A percentile compares a stretch with the other conserved stretches of the same genome.
Evolutionary conservation across 2,329 filamentous ascomycete genomes (phyloP).

Genomic region (Ophiobolus disseminans): DNA sequence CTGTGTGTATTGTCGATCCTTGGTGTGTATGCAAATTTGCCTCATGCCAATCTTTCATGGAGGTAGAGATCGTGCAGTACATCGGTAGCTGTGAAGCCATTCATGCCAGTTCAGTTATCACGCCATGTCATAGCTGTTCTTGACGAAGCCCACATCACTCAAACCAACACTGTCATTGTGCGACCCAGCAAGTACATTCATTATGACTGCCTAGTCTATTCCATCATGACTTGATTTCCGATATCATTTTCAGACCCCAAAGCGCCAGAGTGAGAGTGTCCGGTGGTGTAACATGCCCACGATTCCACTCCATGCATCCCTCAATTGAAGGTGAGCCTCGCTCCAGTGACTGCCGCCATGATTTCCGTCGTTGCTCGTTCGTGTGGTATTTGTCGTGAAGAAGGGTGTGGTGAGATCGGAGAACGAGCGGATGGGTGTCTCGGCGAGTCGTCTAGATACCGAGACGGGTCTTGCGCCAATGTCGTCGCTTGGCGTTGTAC

Average conservation of each 20-base stretch:
- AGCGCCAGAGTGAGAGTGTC: conserved; percentile 46
- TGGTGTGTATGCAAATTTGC: too few relatives aligned
- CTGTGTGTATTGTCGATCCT: too few relatives aligned
- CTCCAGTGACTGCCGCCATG: conserved; percentile 36
- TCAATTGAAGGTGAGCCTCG: conserved; percentile 31
- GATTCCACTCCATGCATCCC: conserved; percentile 32
- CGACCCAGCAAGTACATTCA: conserved; percentile 44
- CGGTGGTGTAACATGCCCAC: conserved; percentile 31
- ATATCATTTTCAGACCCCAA: conserved; percentile 43
- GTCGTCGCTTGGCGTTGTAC: conserved; percentile 99
- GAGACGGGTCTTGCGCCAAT: conserved; percentile 99
- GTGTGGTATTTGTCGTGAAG: conserved; percentile 29
- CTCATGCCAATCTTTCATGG: too few relatives aligned
- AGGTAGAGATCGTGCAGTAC: too few relatives aligned
- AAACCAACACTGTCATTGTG: conserved; percentile 7
- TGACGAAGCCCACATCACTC: conserved; percentile 8
- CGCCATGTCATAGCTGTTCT: neutral
- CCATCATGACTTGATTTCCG: conserved; percentile 38
- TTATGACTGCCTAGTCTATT: conserved; percentile 48
- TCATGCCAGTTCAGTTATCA: too few relatives aligned
- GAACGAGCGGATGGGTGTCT: conserved; percentile 44
- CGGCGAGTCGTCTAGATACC: conserved; percentile 82
- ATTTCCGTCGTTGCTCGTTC: conserved; percentile 41
- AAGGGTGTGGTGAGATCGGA: conserved; percentile 32
- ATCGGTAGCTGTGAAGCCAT: too few relatives aligned